Percentiles rank a stretch among this genome's conserved stretches.
Evolutionary conservation across 2,329 filamentous ascomycete genomes (phyloP).

Genomic region (Plenodomus lindquistii): DNA sequence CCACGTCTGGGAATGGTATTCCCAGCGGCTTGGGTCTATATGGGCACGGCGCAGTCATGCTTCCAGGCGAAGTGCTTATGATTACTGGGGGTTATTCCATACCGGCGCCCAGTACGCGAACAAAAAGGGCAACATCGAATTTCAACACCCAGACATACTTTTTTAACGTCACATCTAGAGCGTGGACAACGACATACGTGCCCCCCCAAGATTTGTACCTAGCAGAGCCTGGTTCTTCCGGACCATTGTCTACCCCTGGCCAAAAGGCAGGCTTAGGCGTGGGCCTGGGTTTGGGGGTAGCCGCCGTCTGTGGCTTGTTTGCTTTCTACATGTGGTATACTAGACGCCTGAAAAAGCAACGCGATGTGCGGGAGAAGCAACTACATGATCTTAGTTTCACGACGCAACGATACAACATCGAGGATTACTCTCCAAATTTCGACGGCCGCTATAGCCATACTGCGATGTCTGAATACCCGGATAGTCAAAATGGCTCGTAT

Average conservation of each 20-base stretch:
- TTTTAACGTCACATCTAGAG: conserved; percentile 64
- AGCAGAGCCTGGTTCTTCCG: conserved; percentile 20
- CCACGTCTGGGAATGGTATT: conserved; percentile 49
- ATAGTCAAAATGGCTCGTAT: conserved; percentile 30
- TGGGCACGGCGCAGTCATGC: conserved; percentile 65
- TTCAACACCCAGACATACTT: conserved; percentile 57
- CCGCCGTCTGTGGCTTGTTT: conserved; percentile 47
- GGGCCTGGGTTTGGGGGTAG: conserved; percentile 51
- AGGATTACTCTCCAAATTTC: conserved; percentile 42
- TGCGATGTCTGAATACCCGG: conserved; percentile 41
- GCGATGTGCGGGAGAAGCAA: conserved; percentile 56
- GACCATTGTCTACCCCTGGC: conserved; percentile 47
- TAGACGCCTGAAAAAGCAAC: conserved; percentile 45
- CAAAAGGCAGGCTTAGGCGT: conserved; percentile 52
- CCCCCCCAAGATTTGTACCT: conserved; percentile 45
- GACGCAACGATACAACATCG: conserved; percentile 51
- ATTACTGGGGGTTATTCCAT: conserved; percentile 63
- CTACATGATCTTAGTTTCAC: conserved; percentile 57
- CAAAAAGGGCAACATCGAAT: conserved; percentile 41
- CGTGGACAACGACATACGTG: conserved; percentile 62
- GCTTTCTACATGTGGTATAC: conserved; percentile 54
- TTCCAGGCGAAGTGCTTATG: conserved; percentile 65
- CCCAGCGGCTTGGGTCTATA: conserved; percentile 56
- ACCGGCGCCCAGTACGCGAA: conserved; percentile 38
- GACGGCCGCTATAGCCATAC: conserved; percentile 47